These are phyloP conservation scores for Cryptococcus sp. DNA, from an alignment of 1,284 basidiomycete genomes.

Conservation along the genomic window DNA sequence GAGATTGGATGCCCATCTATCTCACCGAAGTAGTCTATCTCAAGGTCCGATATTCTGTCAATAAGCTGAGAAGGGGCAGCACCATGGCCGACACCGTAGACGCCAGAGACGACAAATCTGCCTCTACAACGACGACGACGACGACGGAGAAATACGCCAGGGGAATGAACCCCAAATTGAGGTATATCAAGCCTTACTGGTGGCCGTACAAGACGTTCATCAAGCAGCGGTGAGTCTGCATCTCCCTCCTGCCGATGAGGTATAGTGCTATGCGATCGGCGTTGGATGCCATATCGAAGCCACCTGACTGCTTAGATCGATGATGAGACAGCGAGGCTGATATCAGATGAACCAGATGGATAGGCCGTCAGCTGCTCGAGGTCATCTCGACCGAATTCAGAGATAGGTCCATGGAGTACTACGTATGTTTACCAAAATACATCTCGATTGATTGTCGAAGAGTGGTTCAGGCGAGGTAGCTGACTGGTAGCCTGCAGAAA, in stretches of 20 bases:
- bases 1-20: neutral
- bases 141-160: conserved; percentile 23
- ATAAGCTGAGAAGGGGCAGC: no score
- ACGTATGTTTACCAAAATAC: conserved; percentile 63
- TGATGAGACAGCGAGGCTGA: neutral
- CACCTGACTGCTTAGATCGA: neutral
- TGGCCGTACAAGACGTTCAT: conserved; percentile 78
- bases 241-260: neutral
- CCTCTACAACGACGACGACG: no score
- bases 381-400: conserved; percentile 87
- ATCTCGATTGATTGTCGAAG: neutral
- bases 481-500: conserved; percentile 58
- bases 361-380: conserved; percentile 61
- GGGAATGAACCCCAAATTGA: conserved; percentile 50
- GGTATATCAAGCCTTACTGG: conserved; percentile 57
- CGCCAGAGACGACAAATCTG: no score
- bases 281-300: neutral
- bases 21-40: no score
- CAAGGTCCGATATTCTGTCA: no score
- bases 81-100: no score
- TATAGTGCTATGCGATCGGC: no score
- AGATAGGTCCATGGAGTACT: conserved; percentile 87
- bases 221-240: conserved; percentile 73
- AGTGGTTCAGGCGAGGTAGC: neutral
- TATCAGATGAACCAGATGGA: conserved; percentile 34